A percentile compares a stretch with the other conserved stretches of the same genome.
phyloP scores from a whole-genome alignment of 2,329 filamentous ascomycete genomes.

The Chaetomiaceae sp. region DNA sequence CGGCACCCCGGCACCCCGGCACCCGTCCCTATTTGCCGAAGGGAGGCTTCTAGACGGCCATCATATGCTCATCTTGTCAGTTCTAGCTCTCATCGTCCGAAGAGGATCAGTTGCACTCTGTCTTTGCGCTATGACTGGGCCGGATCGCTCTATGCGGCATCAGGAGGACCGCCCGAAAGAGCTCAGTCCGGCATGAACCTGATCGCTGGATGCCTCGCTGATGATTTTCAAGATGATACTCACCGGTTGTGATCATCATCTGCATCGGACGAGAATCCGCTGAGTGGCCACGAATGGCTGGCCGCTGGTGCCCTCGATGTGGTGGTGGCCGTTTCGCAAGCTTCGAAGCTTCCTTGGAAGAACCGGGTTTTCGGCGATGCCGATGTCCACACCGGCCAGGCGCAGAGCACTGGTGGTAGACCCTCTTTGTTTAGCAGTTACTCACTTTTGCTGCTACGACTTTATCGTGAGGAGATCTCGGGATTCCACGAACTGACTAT shows the following conservation, averaged over 20 bases:
- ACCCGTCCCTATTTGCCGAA: neutral
- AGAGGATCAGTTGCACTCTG: neutral
- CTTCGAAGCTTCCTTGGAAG: neutral
- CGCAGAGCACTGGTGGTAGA: neutral
- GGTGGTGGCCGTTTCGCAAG: neutral
- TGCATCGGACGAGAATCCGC: neutral
- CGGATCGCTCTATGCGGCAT: neutral
- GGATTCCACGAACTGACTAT: too few relatives aligned
- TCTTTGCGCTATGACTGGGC: neutral
- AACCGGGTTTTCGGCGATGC: neutral
- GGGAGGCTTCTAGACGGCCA: conserved; percentile 14
- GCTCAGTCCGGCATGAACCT: conserved; percentile 14
- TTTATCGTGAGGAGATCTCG: too few relatives aligned
- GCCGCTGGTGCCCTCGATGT: neutral
- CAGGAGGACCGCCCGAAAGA: neutral
- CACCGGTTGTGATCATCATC: conserved; percentile 14
- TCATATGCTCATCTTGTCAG: conserved; percentile 7
- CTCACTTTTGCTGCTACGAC: too few relatives aligned
- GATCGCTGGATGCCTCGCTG: conserved; percentile 18
- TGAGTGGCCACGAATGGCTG: neutral
- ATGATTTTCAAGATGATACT: conserved; percentile 24
- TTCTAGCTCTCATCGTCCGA: conserved; percentile 5
- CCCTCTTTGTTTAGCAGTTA: too few relatives aligned
- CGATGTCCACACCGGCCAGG: neutral
- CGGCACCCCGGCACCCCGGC: neutral